Base-by-base conservation (phyloP, 805 yeast genomes). In the Lipomyces mesembrius region DNA sequence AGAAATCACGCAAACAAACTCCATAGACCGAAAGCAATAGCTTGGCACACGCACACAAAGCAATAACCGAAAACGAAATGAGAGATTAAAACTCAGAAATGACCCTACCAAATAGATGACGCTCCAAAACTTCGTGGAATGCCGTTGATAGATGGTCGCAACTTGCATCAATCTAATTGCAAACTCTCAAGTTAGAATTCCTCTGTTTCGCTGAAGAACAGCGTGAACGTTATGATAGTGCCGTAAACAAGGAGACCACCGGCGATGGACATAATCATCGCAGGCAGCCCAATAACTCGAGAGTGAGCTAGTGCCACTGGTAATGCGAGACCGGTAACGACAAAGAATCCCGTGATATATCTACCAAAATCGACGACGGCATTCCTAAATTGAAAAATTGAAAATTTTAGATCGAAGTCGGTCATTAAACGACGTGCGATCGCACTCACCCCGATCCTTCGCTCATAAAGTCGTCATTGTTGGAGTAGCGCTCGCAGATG, bases 211-310 rank as follows among this genome's bases (percentile, higher is more conserved):
- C 61, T 61, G 82, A 94, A 94, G 74, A 90, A 91, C 75, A 88
- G 82, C 3, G 91, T 87, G 76, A 94, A 94, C 7, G 91, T 85
- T 60, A 91, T 89, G 39, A 94, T 92, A 6, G 97, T 89, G 5
- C 88, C 84, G 78, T 90, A 93, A 57, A 94, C 91, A 67, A 93
- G 83, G 22, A 83, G 69, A n/a, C 98, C 98, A 17, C 98, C 99
- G 12, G 82, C 64, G 39, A 91, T 84, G 58, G 97, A 89, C 87
- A 94, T 87, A 22, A 85, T 72, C 78, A 87, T 85, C 25, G 97
- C 97, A 5, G 86, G 79, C 20, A 82, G 77, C n/a, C 88, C 85
- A 68, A 94, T 85, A 57, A 92, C 81, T 67, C 84, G 85, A 59
- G 90, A 87, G 78, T 94, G 97, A 69, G 88, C 87, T 57, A 92